Evolutionary conservation across 106 monocot genomes (phyloP), one percentile per base, ranked within the genome.

Genomic region (Allium fistulosum): DNA sequence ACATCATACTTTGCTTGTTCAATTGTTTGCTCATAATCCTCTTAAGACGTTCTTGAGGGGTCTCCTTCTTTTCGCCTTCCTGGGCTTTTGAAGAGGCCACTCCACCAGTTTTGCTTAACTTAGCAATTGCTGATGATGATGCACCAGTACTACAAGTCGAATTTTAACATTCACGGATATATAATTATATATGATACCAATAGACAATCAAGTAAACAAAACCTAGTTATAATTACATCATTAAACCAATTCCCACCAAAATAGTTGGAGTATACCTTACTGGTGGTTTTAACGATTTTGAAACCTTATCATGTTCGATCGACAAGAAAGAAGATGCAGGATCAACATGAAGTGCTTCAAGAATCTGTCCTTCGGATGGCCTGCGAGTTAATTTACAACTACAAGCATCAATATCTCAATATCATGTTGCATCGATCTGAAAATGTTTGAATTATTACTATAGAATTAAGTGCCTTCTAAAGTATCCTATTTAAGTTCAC

Each of bases 21-120:
- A 99, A 78, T 67, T 99, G 99, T 77, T 87, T 90, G 82, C 87
- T 99, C 99, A 99, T 99, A 77, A 99, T 99, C 53, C 99, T 77
- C 51, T 99, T 99, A 28, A 99, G 85, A 45, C 99, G 93, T 64
- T 99, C 99, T 66, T 99, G 99, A 28, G 99, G 99, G 13, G 93
- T 99, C 75, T 99, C 99, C 68, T 99, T 99, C 74, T 87, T 93
- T 66, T 99, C 87, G 64, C 66, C 72, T 65, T 77, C 83, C 52
- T 58, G 79, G 5, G 72, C 15, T 67, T 97, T 97, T 22, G 72
- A 75, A 47, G 84, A 14, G 10, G 78, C 80, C 37, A 71, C 89
- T 79, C 66, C 58, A 63, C 62, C 64, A 77, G 76, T 69, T 73
- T 99, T 93, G 77, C 65, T 90, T 37, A 99, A 77, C 68, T 99